Evolutionary conservation across 768 basidiomycete genomes (phyloP).

Genomic region (Zangia roseola): DNA sequence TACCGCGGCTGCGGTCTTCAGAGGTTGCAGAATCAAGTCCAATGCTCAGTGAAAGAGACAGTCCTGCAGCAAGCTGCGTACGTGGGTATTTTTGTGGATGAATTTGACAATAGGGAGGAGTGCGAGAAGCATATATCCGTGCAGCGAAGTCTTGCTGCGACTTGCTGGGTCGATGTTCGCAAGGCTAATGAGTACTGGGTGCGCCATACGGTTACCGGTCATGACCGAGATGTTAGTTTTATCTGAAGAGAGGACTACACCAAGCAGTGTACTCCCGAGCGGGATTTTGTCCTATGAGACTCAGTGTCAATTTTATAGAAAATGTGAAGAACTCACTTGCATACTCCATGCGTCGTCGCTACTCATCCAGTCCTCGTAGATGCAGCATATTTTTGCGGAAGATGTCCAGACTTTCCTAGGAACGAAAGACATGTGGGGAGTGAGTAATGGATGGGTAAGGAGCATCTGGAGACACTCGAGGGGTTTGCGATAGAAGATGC

Average conservation of each 20-base stretch:
- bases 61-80: background rate
- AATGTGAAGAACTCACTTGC: constrained; percentile 27
- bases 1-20: background rate
- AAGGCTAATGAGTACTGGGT: background rate
- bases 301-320: constrained; percentile 19
- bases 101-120: background rate
- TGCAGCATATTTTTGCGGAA: constrained; percentile 2
- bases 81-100: background rate
- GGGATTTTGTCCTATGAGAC: constrained; percentile 1
- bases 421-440: constrained; percentile 21
- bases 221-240: constrained; percentile 8
- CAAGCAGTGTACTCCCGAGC: background rate
- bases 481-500: constrained; percentile 29
- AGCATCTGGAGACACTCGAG: constrained; percentile 21
- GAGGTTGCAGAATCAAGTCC: background rate
- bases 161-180: background rate
- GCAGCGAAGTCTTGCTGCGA: background rate
- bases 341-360: constrained; percentile 23
- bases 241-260: constrained; percentile 7
- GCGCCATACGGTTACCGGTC: constrained; percentile 9
- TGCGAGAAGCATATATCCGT: constrained; percentile 12
- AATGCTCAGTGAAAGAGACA: background rate
- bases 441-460: constrained; percentile 16
- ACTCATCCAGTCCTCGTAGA: constrained; percentile 13
- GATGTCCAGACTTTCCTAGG: constrained; percentile 17